These are phyloP conservation scores for Agapanthus africanus DNA, from an alignment of 106 monocot species.

Conservation along the genomic window DNA sequence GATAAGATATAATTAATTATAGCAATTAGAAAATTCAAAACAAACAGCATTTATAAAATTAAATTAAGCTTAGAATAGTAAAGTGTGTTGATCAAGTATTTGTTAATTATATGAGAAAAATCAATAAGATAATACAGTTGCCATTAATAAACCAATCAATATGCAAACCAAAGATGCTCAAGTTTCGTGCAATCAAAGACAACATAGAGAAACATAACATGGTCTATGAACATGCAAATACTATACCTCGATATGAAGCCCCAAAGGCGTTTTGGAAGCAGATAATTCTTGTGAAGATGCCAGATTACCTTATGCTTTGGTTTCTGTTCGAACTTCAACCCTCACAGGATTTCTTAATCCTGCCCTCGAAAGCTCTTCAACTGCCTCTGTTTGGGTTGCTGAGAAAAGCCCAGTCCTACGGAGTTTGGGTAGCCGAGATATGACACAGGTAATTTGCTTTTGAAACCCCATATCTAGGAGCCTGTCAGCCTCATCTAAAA, in stretches of 20 bases:
- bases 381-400: conserved; percentile 88
- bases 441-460: conserved; percentile 79
- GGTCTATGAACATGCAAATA: too few species aligned
- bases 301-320: conserved; percentile 23
- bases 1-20: too few species aligned
- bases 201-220: not conserved
- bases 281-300: conserved; percentile 28
- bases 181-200: not conserved
- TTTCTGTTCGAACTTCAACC: conserved; percentile 74
- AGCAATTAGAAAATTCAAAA: too few species aligned
- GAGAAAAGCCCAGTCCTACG: conserved; percentile 95
- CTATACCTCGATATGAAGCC: conserved; percentile 88
- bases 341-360: conserved; percentile 90
- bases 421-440: conserved; percentile 82
- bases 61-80: too few species aligned
- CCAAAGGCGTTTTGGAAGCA: conserved; percentile 68
- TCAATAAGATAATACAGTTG: not conserved
- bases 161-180: not conserved
- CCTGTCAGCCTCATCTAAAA: conserved; percentile 95
- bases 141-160: not conserved
- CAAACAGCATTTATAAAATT: too few species aligned
- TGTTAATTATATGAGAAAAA: not conserved
- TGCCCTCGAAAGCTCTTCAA: conserved; percentile 82
- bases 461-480: conserved; percentile 98
- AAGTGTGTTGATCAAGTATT: not conserved